phyloP scores from a whole-genome alignment of 768 basidiomycete genomes.

The Boletus pseudo-olivaceus region DNA sequence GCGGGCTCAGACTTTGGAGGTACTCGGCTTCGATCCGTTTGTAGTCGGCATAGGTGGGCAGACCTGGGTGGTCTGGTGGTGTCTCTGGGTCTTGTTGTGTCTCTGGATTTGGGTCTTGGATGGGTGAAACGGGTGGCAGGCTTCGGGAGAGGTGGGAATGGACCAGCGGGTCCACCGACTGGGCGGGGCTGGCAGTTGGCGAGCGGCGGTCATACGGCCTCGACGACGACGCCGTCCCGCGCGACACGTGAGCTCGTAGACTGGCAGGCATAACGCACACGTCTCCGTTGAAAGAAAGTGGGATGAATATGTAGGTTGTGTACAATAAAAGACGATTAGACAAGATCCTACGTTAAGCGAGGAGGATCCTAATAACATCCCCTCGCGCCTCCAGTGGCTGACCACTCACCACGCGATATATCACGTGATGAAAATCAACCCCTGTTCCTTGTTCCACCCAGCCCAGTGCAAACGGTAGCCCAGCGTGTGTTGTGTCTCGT shows the following conservation, averaged over 20 bases:
- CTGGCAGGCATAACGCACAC: slow-evolving; percentile 20
- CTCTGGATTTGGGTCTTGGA: neutral
- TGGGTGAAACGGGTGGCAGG: neutral
- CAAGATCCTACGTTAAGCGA: slow-evolving; percentile 9
- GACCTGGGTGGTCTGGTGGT: slow-evolving; percentile 38
- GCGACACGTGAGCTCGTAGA: slow-evolving; percentile 7
- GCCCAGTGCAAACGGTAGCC: neutral
- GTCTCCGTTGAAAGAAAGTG: slow-evolving; percentile 3
- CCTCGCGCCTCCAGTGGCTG: slow-evolving; percentile 26
- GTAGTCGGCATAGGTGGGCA: slow-evolving; percentile 62
- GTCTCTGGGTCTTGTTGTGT: neutral
- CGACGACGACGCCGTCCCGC: slow-evolving; percentile 8
- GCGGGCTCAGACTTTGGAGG: slow-evolving; percentile 51
- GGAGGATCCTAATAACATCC: slow-evolving; percentile 3
- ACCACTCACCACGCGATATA: slow-evolving; percentile 15
- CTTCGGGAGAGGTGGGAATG: neutral
- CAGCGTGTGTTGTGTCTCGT: neutral
- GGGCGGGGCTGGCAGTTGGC: slow-evolving; percentile 8
- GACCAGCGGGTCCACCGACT: neutral
- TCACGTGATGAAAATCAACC: slow-evolving; percentile 34
- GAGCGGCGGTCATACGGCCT: slow-evolving; percentile 24
- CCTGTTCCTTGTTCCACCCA: slow-evolving; percentile 2
- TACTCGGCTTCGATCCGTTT: slow-evolving; percentile 57
- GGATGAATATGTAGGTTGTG: slow-evolving; percentile 26
- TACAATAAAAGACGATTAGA: slow-evolving; percentile 19